Evolutionary conservation across 2,329 filamentous ascomycete species (phyloP).

Genomic region (Aschersonia sp.): DNA sequence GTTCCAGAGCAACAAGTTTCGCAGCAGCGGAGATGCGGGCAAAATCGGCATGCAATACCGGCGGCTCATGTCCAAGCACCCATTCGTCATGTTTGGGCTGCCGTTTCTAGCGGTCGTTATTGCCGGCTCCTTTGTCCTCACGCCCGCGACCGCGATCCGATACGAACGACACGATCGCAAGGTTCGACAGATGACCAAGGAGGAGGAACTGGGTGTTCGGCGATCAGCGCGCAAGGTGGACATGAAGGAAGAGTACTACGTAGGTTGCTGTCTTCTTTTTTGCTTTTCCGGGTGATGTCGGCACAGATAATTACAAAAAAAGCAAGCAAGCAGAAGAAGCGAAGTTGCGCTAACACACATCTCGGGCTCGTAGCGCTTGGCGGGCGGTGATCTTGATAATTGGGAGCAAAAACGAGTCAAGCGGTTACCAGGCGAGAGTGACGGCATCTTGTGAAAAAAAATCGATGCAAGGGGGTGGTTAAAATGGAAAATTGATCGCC

Average conservation of each 20-base stretch:
- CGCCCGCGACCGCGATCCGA: slow-evolving; percentile 80
- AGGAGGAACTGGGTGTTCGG: slow-evolving; percentile 75
- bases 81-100: slow-evolving; percentile 85
- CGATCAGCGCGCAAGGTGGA: slow-evolving; percentile 56
- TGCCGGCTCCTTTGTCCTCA: slow-evolving; percentile 84
- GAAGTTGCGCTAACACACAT: too few species aligned
- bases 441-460: slow-evolving; percentile 51
- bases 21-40: slow-evolving; percentile 48
- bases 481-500: neutral
- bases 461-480: neutral
- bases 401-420: slow-evolving; percentile 97
- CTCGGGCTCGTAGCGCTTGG: slow-evolving; percentile 11
- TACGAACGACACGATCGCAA: slow-evolving; percentile 90
- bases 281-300: neutral
- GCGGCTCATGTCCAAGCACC: slow-evolving; percentile 56
- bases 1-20: slow-evolving; percentile 63
- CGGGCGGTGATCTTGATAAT: slow-evolving; percentile 81
- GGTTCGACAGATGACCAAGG: slow-evolving; percentile 68
- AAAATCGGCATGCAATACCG: slow-evolving; percentile 67
- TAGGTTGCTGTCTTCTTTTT: slow-evolving; percentile 17
- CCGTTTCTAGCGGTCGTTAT: slow-evolving; percentile 87
- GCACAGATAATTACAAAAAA: neutral
- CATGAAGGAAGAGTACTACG: slow-evolving; percentile 78
- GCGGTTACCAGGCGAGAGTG: slow-evolving; percentile 75
- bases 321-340: too few species aligned